Conservation (phyloP, 345 rosid genomes). For the Pelargonium nanum region DNA sequence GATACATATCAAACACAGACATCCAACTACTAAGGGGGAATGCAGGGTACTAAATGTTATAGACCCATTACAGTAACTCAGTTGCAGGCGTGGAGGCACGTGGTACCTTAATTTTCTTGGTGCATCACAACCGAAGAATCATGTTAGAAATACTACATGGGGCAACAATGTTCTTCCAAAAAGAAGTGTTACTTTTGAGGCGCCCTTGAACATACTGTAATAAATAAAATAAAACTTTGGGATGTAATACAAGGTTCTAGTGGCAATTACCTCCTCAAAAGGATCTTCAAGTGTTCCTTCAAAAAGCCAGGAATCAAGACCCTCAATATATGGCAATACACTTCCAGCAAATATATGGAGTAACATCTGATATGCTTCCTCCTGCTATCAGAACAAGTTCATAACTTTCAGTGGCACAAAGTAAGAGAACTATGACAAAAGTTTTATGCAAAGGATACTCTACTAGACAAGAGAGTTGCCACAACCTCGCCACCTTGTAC, state of each 20-base stretch:
- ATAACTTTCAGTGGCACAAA: constrained; percentile 6
- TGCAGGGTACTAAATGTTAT: neutral
- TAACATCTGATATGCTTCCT: constrained; percentile 62
- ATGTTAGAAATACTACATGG: neutral
- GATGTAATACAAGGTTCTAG: constrained; percentile 6
- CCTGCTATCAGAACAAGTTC: constrained; percentile 41
- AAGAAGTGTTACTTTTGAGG: neutral
- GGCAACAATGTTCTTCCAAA: neutral
- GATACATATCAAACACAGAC: too few relatives aligned
- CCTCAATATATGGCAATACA: constrained; percentile 59
- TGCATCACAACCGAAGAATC: neutral
- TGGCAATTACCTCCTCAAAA: constrained; percentile 67
- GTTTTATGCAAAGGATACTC: constrained; percentile 3
- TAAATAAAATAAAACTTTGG: neutral
- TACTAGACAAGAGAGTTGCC: constrained; percentile 9
- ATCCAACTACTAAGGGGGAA: neutral
- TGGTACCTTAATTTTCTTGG: neutral
- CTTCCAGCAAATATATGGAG: constrained; percentile 76
- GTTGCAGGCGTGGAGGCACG: neutral
- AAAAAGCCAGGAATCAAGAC: constrained; percentile 85
- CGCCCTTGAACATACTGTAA: neutral
- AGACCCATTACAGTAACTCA: neutral
- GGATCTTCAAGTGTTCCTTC: constrained; percentile 89
- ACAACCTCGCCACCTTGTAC: constrained; percentile 95
- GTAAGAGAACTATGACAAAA: constrained; percentile 12